Evolutionary conservation across 495 filamentous ascomycete genomes (phyloP).

Genomic region (Aspergillus nanangensis): DNA sequence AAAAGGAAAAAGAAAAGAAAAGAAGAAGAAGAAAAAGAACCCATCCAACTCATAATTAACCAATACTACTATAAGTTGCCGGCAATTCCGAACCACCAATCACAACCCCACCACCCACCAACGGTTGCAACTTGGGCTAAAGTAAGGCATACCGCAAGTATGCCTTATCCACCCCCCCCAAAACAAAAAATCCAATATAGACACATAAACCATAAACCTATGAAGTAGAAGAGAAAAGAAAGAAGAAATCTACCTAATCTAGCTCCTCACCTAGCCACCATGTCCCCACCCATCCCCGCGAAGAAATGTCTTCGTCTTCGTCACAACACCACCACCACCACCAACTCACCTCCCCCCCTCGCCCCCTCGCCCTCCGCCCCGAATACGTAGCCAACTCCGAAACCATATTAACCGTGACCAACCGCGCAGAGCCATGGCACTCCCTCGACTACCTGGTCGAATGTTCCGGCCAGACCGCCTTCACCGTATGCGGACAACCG

Average conservation of each 20-base stretch:
- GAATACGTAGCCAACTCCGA: conserved; percentile 6
- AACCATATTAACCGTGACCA: conserved; percentile 5
- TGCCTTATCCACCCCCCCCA: background rate
- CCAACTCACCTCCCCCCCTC: conserved; percentile 3
- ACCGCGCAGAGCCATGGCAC: conserved; percentile 16
- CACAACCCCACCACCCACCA: background rate
- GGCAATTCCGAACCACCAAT: background rate
- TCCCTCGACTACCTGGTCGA: conserved; percentile 13
- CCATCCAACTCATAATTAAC: too few relatives aligned
- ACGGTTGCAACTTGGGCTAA: background rate
- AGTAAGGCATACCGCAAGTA: background rate
- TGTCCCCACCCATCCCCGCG: too few relatives aligned
- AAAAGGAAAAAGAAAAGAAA: too few relatives aligned
- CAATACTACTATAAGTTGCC: too few relatives aligned
- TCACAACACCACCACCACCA: background rate
- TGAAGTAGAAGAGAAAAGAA: too few relatives aligned
- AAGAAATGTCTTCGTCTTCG: background rate
- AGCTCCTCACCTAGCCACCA: too few relatives aligned
- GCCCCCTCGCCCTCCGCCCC: conserved; percentile 12
- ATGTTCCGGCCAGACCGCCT: conserved; percentile 2
- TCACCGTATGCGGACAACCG: conserved; percentile 12
- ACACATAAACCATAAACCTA: background rate
- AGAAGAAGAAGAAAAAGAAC: too few relatives aligned
- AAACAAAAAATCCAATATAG: background rate
- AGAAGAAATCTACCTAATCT: too few relatives aligned